Conservation (phyloP, 2,329 filamentous ascomycete species). For the Alternaria metachromatica region DNA sequence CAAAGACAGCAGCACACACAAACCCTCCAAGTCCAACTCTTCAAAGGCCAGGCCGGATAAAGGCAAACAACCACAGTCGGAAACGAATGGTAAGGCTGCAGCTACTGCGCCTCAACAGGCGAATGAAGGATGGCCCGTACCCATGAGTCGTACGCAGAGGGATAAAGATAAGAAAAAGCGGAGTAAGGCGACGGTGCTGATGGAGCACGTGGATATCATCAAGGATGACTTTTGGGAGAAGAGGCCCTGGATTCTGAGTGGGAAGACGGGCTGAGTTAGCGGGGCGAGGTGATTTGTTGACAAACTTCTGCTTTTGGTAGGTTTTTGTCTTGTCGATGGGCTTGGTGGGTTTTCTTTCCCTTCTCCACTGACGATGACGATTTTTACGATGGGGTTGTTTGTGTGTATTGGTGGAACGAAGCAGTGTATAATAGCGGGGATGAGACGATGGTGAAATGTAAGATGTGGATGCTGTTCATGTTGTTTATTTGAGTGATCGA, state of each 20-base stretch:
- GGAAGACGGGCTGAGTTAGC: constrained; percentile 33
- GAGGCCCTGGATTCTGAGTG: constrained; percentile 73
- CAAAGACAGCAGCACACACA: neutral
- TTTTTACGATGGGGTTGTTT: neutral
- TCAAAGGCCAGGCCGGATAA: neutral
- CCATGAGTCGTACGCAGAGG: constrained; percentile 76
- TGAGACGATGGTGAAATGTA: neutral
- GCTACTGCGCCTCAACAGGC: constrained; percentile 5
- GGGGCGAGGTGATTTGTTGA: neutral
- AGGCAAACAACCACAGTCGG: constrained; percentile 8
- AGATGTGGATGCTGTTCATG: neutral
- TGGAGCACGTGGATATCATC: constrained; percentile 93
- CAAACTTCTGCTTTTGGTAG: neutral
- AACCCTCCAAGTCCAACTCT: constrained; percentile 2
- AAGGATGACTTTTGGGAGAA: constrained; percentile 92
- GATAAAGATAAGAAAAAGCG: constrained; percentile 84
- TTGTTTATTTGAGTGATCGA: neutral
- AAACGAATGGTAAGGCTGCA: constrained; percentile 22
- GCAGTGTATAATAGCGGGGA: neutral
- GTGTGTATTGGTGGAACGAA: neutral
- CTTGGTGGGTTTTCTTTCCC: neutral
- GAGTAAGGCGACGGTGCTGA: constrained; percentile 78
- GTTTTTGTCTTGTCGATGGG: neutral
- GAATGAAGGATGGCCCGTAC: constrained; percentile 50
- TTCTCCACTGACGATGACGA: neutral